These are phyloP conservation scores for Sugiyamaella americana DNA, from an alignment of 805 yeast species.

Conservation along the genomic window DNA sequence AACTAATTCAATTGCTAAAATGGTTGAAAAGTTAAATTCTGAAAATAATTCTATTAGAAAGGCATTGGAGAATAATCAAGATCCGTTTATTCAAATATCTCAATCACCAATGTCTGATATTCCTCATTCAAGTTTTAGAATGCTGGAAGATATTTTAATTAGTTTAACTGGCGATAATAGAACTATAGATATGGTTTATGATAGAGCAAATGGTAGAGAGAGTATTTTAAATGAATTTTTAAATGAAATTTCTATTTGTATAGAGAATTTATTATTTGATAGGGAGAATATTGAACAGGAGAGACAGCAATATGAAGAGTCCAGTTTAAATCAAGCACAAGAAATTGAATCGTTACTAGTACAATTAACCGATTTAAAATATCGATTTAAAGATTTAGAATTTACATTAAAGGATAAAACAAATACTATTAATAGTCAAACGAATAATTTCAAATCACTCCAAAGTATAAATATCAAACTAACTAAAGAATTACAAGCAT, in stretches of 20 bases:
- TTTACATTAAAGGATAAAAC: not conserved
- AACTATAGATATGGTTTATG: not conserved
- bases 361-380: not conserved
- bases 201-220: no score
- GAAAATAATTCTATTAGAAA: constrained; percentile 9
- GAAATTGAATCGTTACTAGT: not conserved
- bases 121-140: no score
- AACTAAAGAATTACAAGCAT: not conserved
- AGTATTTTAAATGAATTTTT: no score
- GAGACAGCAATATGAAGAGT: not conserved
- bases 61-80: constrained; percentile 6
- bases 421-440: not conserved
- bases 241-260: no score
- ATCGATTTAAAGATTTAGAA: not conserved
- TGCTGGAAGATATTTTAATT: not conserved
- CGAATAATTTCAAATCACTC: not conserved
- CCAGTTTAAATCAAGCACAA: not conserved
- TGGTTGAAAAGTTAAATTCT: constrained; percentile 1
- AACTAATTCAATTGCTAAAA: no score
- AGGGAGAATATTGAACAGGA: no score
- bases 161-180: not conserved
- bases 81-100: constrained; percentile 1
- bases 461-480: not conserved
- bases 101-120: not conserved
- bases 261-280: no score